Conservation (phyloP, 352 stramenopile species). For the Globisporangium orthogonon region DNA sequence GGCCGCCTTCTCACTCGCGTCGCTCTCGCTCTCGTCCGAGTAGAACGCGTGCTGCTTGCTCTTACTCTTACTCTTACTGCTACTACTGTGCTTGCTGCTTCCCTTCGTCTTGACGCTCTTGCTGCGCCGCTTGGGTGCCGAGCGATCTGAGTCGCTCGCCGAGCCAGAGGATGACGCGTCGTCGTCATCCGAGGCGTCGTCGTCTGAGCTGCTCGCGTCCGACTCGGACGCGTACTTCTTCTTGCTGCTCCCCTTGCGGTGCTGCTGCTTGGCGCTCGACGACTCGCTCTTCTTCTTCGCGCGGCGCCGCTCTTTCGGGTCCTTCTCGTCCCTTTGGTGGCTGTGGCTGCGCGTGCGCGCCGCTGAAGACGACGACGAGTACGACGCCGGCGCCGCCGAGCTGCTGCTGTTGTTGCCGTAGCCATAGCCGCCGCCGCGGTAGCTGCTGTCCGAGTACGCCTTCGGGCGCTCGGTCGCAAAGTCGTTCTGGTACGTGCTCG, state of each 20-base stretch:
- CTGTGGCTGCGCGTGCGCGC: conserved; percentile 3
- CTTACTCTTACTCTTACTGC: conserved; percentile 17
- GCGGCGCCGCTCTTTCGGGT: conserved; percentile 18
- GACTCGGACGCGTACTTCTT: conserved; percentile 13
- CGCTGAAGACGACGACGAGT: conserved; percentile 10
- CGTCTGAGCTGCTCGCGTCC: conserved; percentile 13
- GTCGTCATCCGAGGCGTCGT: conserved; percentile 11
- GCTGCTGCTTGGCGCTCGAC: conserved; percentile 31
- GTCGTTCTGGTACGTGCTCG: conserved; percentile 58
- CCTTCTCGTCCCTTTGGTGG: conserved; percentile 8
- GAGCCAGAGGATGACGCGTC: conserved; percentile 18
- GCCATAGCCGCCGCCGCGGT: conserved; percentile 2
- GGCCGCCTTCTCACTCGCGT: neutral
- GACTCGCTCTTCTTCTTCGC: conserved; percentile 37
- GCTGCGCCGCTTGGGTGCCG: conserved; percentile 3
- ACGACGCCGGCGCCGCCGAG: neutral
- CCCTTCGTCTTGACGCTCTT: conserved; percentile 20
- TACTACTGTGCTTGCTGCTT: conserved; percentile 27
- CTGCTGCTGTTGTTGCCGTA: conserved; percentile 7
- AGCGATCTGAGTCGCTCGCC: conserved; percentile 19
- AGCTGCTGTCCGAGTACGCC: conserved; percentile 33
- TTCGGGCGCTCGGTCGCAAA: conserved; percentile 59
- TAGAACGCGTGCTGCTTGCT: conserved; percentile 21
- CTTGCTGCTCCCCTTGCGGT: conserved; percentile 26
- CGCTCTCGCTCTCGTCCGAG: conserved; percentile 15